Base-by-base conservation (phyloP, 176 grass and related monocot genomes). In the Oryza longistaminata region DNA sequence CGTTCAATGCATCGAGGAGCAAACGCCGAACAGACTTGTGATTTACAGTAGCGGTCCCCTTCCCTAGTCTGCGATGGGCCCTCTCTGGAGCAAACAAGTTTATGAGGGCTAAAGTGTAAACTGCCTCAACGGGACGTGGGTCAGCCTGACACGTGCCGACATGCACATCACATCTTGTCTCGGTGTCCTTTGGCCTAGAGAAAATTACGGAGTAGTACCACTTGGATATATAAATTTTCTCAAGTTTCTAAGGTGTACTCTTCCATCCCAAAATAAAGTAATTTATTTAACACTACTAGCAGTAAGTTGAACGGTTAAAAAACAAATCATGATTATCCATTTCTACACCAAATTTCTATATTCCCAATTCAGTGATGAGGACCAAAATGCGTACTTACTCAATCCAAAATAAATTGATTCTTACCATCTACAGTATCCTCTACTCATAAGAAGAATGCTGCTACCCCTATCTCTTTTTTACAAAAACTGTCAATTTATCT, bases 131-230 rank as follows among this genome's bases (percentile, higher is more conserved):
- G 68, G 55, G 34, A 49, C 76, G 48, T 82, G 17, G 68, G 50
- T 76, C 85, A 87, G 71, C 64, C 37, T 44, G 68, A 77, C 73
- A 88, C 73, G 80, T 88, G 80, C 80, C 74, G 29, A 83, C 80
- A 83, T 31, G 73, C 86, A 70, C 73, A 52, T 88, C 73, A 64
- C 65, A 71, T 88, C 52, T 13, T 46, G 79, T 80, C 73, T 70
- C 39, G 64, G 5, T 87, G 79, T 76, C 49, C 17, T 76, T 76
- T 19, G 35, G 37, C 19, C 39, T 5, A 7, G 7, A 7, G 37
- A 35, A 33, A 11, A 9, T 53, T 55, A 49, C 24, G 12, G 6
- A 16, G 39, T 46, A 46, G 13, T 42, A 21, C 40, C 27, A 22
- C 11, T 24, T 78, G 8, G 62, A 42, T 16, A 16, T 16, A 16